Base-by-base conservation (phyloP, 2,329 filamentous ascomycete species). In the Dryadomyces sulphureus region DNA sequence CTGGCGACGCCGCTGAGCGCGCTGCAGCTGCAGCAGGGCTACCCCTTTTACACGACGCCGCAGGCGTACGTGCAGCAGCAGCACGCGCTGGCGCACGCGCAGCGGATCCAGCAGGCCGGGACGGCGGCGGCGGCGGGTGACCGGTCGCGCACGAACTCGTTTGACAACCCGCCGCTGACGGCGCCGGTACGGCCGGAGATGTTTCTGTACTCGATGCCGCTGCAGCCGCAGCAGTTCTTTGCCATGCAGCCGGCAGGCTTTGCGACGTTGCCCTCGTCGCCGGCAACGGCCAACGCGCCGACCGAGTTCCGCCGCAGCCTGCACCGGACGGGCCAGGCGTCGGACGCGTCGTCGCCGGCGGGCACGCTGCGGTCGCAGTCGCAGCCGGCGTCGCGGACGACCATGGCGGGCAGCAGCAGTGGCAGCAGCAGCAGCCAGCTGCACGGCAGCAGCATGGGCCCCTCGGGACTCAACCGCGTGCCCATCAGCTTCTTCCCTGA, bases 341-440 rank as follows among this genome's bases (percentile, higher is more conserved):
- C 66, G 21, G 75, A 79, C 32, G 58, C 67, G 14, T 66, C 62
- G 17, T 60, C 65, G 34, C 60, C 67, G 22, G 72, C 65, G 46
- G 73, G 75, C 53, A 65, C 74, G n/a, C 58, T 78, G 50, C 69
- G 77, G 51, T 81, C 77, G 22, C 77, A 81, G 56, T 81, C 77
- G n/a, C 77, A 81, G 56, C 77, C 77, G 21, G 76, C 77, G 3
- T 70, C 73, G 30, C 65, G 74, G 27, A 57, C 55, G 3, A 55
- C 64, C 3, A 58, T 63, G 53, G 49, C 52, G 54, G 60, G 41
- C 50, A n/a, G n/a, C n/a, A n/a, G n/a, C n/a, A n/a, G n/a, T n/a
- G n/a, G n/a, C n/a, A n/a, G n/a, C n/a, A n/a, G n/a, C n/a, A n/a
- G n/a, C n/a, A 60, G 54, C 27, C 65, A 54, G 49, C 48, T 48